A percentile compares a stretch with the other conserved stretches of the same genome.
Evolutionary conservation across 306 rosid genomes (phyloP).

Genomic region (Luffa acutangula): DNA sequence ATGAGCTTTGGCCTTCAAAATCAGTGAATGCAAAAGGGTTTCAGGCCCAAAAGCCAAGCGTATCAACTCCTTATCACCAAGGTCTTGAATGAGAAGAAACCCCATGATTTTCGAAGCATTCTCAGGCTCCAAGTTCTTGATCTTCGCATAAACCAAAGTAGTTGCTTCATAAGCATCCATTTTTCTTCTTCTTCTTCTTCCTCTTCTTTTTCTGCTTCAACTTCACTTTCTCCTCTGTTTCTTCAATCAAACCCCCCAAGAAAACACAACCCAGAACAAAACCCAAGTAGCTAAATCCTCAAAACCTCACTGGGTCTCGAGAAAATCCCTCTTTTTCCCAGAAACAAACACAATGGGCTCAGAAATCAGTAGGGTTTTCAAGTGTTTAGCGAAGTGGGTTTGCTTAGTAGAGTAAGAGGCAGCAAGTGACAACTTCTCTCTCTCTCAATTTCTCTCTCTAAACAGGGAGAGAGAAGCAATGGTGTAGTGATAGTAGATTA

Average conservation of each 20-base stretch:
- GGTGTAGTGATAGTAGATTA: not conserved
- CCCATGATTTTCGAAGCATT: conserved; percentile 93
- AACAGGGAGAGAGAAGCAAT: not conserved
- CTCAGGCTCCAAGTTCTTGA: conserved; percentile 69
- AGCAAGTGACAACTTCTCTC: not conserved
- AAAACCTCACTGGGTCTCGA: not conserved
- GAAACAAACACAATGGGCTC: conserved; percentile 5
- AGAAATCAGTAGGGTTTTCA: conserved; percentile 2
- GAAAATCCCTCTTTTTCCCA: not conserved
- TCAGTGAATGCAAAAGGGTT: conserved; percentile 36
- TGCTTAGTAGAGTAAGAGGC: conserved; percentile 1
- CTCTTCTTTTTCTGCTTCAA: not conserved
- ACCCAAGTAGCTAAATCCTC: not conserved
- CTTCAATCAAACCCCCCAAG: not conserved
- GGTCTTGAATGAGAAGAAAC: conserved; percentile 52
- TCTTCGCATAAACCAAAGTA: conserved; percentile 46
- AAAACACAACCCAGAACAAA: not conserved
- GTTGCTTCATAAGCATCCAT: conserved; percentile 88
- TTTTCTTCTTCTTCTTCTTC: not conserved
- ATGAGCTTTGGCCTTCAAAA: conserved; percentile 51
- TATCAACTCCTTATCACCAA: conserved; percentile 58
- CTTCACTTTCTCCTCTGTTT: not conserved
- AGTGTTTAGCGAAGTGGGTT: not conserved
- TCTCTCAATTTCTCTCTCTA: not conserved
- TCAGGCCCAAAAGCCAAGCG: conserved; percentile 67